phyloP scores from a whole-genome alignment of 495 filamentous ascomycete genomes.

The Penicillium crystallinum region DNA sequence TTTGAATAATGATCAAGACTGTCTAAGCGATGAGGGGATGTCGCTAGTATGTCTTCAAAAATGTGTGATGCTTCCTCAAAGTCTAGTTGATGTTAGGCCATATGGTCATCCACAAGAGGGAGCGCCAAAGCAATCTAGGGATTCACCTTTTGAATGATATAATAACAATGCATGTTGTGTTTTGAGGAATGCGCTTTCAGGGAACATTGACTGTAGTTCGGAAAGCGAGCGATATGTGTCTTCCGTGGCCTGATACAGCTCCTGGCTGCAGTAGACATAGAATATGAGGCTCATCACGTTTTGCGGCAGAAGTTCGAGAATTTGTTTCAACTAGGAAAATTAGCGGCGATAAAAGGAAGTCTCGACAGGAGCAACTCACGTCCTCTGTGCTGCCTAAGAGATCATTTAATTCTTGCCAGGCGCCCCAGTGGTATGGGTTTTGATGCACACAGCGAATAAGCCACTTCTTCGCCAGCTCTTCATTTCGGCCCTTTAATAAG shows the following conservation, averaged over 20 bases:
- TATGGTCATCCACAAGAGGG: background rate
- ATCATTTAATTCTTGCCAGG: constrained; percentile 82
- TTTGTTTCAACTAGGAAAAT: constrained; percentile 48
- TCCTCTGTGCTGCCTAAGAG: constrained; percentile 77
- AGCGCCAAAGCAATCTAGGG: background rate
- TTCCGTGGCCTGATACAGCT: constrained; percentile 80
- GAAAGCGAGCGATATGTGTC: constrained; percentile 62
- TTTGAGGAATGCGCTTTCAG: constrained; percentile 77
- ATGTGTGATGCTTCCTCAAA: constrained; percentile 78
- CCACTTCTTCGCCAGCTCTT: constrained; percentile 73
- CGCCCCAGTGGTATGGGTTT: constrained; percentile 92
- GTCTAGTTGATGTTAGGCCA: constrained; percentile 41
- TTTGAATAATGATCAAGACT: constrained; percentile 93
- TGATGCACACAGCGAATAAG: constrained; percentile 77
- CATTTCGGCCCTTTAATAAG: constrained; percentile 85
- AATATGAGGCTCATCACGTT: constrained; percentile 94
- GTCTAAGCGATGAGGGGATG: constrained; percentile 85
- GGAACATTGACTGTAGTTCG: constrained; percentile 77
- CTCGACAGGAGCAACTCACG: constrained; percentile 47
- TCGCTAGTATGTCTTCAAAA: constrained; percentile 73
- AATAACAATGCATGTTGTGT: constrained; percentile 82
- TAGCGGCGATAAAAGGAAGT: background rate
- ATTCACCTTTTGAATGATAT: constrained; percentile 76
- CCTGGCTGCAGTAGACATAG: constrained; percentile 81
- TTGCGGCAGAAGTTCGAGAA: constrained; percentile 63